Percentiles rank a stretch among this genome's conserved stretches.
Conservation (phyloP, 176 grass and related monocot genomes). For the Triticum monococcum region DNA sequence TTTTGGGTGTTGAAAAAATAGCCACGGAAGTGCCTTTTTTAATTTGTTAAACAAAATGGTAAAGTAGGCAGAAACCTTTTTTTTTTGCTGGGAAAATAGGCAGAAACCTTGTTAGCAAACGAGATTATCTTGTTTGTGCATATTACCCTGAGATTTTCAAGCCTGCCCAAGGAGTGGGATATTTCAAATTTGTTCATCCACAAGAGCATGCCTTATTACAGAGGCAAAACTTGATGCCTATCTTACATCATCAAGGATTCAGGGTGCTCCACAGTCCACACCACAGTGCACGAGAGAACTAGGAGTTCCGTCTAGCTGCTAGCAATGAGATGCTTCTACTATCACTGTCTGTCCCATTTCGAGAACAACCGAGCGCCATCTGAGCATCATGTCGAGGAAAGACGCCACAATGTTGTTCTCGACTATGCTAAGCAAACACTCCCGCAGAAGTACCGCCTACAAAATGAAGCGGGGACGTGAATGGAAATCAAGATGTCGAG, state of each 20-base stretch:
- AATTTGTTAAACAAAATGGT: not conserved
- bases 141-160: not conserved
- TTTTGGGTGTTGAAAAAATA: not conserved
- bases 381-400: not conserved
- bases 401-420: not conserved
- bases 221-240: not conserved
- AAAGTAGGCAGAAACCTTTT: not conserved
- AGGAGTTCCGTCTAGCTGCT: conserved; percentile 20
- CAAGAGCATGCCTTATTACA: not conserved
- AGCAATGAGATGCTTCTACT: not conserved
- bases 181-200: not conserved
- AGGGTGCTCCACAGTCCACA: not conserved
- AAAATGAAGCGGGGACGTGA: not conserved
- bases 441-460: conserved; percentile 44
- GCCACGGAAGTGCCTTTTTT: not conserved
- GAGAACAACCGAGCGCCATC: not conserved
- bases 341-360: not conserved
- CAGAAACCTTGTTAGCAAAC: not conserved
- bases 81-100: not conserved
- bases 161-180: not conserved
- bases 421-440: conserved; percentile 39
- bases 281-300: conserved; percentile 17
- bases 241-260: not conserved
- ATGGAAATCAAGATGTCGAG: not conserved
- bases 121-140: not conserved